Base-by-base conservation (phyloP, 1,284 basidiomycete species). In the Rhodofomes roseus region DNA sequence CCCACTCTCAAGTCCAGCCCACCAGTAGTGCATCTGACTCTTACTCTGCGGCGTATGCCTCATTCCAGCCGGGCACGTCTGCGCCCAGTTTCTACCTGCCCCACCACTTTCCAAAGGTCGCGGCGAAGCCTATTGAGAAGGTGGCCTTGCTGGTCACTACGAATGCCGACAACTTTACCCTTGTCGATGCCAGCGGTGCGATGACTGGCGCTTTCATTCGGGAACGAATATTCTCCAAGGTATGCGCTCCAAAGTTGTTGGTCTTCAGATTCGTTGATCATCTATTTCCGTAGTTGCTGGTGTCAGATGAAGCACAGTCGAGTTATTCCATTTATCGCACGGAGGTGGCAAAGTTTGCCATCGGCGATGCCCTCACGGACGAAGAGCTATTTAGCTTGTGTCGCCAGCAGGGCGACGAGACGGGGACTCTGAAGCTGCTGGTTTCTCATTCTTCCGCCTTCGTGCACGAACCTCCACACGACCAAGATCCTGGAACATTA, bases 151-250 rank as follows among this genome's bases (percentile, higher is more conserved):
- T 90, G 62, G 94, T 92, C 56, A 95, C 94, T 3, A 78, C 82
- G 29, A 93, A 96, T 72, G 89, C 90, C 54, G 92, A 95, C 63
- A 84, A 86, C 62, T 90, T 90, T 73, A 83, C 83, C 43, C 81
- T 85, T 39, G 92, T 96, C 37, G 89, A 93, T 65, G 86, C 96
- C 61, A 87, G 85, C 27, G 83, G 84, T 23, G 85, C 89, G 27
- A 80, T 80, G 56, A 84, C 82, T 63, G 81, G 88, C 31, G 85
- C 86, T 16, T 88, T 85, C 64, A 91, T 96, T 64, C 85, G 89
- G 66, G 93, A 96, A 71, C 83, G 87, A 57, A 90, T 96, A 23
- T 93, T 95, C 67, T 85, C 86, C 60, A 92, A 92, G 80, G 93
- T 93, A 61, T 43, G 41, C 22, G 12, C 34, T 29, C 41, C 18